Evolutionary conservation across 108 stramenopile genomes (phyloP).

Genomic region (Stephanodiscus minutulus): DNA sequence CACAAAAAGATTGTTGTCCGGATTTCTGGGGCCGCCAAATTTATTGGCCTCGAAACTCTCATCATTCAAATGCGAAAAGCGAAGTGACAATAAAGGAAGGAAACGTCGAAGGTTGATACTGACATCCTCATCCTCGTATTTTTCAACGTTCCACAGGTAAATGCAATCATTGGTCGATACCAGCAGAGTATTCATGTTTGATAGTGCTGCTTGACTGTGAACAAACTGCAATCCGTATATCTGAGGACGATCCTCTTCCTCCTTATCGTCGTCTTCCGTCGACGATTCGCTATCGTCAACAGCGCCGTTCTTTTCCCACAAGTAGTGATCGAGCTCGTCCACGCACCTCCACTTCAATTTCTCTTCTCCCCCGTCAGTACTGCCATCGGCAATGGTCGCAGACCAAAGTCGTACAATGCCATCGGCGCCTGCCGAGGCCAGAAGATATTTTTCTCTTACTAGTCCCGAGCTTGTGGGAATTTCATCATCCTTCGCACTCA

Average conservation of each 20-base stretch:
- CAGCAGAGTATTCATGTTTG: slow-evolving; percentile 57
- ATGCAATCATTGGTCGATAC: slow-evolving; percentile 82
- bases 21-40: slow-evolving; percentile 86
- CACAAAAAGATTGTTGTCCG: slow-evolving; percentile 71
- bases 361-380: not conserved
- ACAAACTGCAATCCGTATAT: slow-evolving; percentile 83
- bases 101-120: slow-evolving; percentile 21
- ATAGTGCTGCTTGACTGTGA: slow-evolving; percentile 21
- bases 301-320: slow-evolving; percentile 13
- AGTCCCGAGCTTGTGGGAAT: not conserved
- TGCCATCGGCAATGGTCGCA: not conserved
- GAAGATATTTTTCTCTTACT: slow-evolving; percentile 31
- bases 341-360: slow-evolving; percentile 40
- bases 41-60: slow-evolving; percentile 15
- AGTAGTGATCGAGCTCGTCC: slow-evolving; percentile 43
- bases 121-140: not conserved
- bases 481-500: slow-evolving; percentile 26
- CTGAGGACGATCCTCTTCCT: slow-evolving; percentile 72
- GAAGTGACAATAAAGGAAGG: slow-evolving; percentile 22
- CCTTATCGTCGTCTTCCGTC: slow-evolving; percentile 11
- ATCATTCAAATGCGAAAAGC: slow-evolving; percentile 32
- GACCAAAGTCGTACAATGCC: slow-evolving; percentile 55
- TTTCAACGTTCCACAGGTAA: slow-evolving; percentile 70
- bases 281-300: not conserved
- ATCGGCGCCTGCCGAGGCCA: slow-evolving; percentile 58